These are phyloP conservation scores for Solanum etuberosum DNA, from an alignment of 257 asterid species.

Conservation along the genomic window DNA sequence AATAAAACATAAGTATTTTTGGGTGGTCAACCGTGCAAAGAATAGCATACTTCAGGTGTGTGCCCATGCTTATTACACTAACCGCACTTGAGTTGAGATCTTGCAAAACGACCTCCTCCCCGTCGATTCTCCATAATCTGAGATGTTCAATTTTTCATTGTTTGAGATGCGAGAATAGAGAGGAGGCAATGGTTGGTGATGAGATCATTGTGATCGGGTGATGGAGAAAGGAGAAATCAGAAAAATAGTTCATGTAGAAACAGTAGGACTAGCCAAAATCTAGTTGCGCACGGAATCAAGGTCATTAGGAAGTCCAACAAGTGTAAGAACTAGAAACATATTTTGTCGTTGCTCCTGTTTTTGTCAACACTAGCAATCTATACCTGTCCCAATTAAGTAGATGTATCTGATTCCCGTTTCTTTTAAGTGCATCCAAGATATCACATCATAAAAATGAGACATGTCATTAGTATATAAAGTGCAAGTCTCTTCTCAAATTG, in stretches of 20 bases:
- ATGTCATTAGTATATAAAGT: not conserved
- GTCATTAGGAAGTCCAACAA: not conserved
- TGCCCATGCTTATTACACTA: not conserved
- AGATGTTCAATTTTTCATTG: not conserved
- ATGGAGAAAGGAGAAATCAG: not conserved
- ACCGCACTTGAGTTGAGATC: not conserved
- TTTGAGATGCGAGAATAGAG: not conserved
- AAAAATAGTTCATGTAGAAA: not conserved
- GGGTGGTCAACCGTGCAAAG: not conserved
- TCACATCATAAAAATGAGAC: not conserved
- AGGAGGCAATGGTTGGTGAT: not conserved
- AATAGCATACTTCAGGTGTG: not conserved
- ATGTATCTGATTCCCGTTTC: not conserved
- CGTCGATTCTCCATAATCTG: not conserved
- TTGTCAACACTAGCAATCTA: not conserved
- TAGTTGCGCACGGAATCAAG: not conserved
- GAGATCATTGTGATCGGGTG: not conserved
- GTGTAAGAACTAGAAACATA: not conserved
- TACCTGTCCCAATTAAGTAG: not conserved
- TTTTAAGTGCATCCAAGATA: not conserved
- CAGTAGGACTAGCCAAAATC: not conserved
- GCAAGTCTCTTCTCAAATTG: not conserved
- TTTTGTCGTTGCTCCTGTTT: not conserved
- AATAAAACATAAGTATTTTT: not conserved
- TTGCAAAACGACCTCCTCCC: not conserved